phyloP scores from a whole-genome alignment of 2,329 filamentous ascomycete genomes.

The Fusarium clavum region DNA sequence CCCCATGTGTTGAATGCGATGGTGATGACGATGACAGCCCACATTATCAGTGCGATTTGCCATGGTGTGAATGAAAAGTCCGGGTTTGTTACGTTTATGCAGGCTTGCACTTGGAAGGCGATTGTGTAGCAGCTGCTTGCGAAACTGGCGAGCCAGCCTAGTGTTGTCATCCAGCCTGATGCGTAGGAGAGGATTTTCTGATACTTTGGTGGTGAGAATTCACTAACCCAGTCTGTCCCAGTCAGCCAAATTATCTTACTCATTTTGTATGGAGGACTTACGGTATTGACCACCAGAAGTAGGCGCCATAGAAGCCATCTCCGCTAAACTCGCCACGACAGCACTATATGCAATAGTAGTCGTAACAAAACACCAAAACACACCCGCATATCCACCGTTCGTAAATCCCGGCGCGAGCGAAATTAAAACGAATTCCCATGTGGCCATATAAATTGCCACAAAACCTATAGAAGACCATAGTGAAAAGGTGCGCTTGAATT shows the following conservation, averaged over 20 bases:
- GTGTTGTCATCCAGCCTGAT: constrained; percentile 26
- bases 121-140: constrained; percentile 31
- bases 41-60: constrained; percentile 34
- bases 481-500: constrained; percentile 25
- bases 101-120: constrained; percentile 29
- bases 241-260: no score
- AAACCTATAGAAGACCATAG: constrained; percentile 34
- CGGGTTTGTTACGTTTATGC: constrained; percentile 28
- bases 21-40: constrained; percentile 26
- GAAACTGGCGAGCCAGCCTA: constrained; percentile 32
- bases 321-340: constrained; percentile 25
- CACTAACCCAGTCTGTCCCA: constrained; percentile 16
- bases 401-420: constrained; percentile 26
- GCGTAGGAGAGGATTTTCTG: constrained; percentile 27
- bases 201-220: constrained; percentile 20
- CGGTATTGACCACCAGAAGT: constrained; percentile 28
- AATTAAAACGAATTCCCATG: constrained; percentile 33
- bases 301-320: constrained; percentile 35
- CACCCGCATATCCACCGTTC: constrained; percentile 24
- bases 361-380: constrained; percentile 31
- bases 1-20: constrained; percentile 31
- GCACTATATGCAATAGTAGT: constrained; percentile 15
- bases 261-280: no score
- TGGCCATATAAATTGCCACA: constrained; percentile 33
- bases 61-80: constrained; percentile 21